Conservation (phyloP, 1,284 basidiomycete genomes). For the Irpex sp. region DNA sequence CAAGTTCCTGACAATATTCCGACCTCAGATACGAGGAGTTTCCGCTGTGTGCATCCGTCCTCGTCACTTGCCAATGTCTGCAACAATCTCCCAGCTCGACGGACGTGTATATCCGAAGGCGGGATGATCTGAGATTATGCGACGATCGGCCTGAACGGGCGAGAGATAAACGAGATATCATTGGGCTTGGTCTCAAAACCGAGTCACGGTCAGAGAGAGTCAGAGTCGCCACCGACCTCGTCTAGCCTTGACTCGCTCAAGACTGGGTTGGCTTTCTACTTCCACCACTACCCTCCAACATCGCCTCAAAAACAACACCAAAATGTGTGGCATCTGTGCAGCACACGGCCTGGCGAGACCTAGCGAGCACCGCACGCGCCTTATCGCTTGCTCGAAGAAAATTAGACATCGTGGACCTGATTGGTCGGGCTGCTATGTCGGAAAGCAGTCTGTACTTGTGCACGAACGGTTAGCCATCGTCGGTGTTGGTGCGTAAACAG, state of each 20-base stretch:
- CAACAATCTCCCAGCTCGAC: not conserved
- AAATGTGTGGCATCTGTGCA: conserved; percentile 90
- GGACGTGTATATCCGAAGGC: not conserved
- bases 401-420: conserved; percentile 93
- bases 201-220: conserved; percentile 7
- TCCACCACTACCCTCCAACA: conserved; percentile 1
- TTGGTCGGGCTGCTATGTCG: conserved; percentile 93
- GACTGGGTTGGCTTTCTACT: not conserved
- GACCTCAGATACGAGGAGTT: not conserved
- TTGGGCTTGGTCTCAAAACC: not conserved
- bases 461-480: conserved; percentile 96
- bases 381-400: conserved; percentile 84
- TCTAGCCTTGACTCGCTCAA: no score
- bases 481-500: conserved; percentile 79
- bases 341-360: conserved; percentile 79
- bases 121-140: conserved; percentile 7
- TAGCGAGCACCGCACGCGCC: conserved; percentile 61
- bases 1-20: not conserved
- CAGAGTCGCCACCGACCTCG: not conserved
- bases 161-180: conserved; percentile 2
- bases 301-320: conserved; percentile 10
- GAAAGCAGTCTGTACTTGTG: conserved; percentile 76
- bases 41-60: not conserved
- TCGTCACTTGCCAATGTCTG: not conserved
- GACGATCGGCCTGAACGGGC: conserved; percentile 11